Evolutionary conservation across 1,139 yeast genomes (phyloP), one percentile per base, ranked within the genome.

Genomic region (Pichia sp.): DNA sequence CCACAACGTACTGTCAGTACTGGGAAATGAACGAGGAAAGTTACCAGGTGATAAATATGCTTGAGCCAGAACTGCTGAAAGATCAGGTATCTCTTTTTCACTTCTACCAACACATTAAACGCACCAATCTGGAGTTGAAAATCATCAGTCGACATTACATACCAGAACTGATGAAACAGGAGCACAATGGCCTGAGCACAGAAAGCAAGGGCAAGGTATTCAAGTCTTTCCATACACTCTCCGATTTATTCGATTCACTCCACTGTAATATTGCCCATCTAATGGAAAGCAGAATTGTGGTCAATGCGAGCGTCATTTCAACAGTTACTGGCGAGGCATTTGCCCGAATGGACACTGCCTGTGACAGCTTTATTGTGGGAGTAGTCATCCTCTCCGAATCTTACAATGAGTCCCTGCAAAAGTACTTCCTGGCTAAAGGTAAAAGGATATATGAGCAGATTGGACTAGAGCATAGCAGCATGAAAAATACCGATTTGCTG

Each of bases 21-120:
- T 55, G 58, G 58, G 29, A 16, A 2, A 29, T 55, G 12, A 29
- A 43, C 6, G 54, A 48, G 9, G 54, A 52, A n/a, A 24, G 45
- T 14, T 52, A 43, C 20, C 41, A 52, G 42, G 29, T 52, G 4
- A 30, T 52, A 2, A 43, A 45, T 3, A 47, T 52, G 54, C 36
- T 52, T 4, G 54, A 52, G 36, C 54, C 54, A 9, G 33, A 48
- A 33, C 12, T 52, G 17, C 29, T 52, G 7, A 34, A 12, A 9
- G 34, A 8, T 2, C 54, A 52, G 16, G n/a, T 29, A 6, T 12
- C 20, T 12, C n/a, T 52, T 12, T 52, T 52, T 12, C 44, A 38
- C 17, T 33, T 38, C 7, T 48, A 44, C 12, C 38, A 44, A 16
- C 12, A n/a, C 7, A 17, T 48, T 10, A 48, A 30, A 33, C 12